Evolutionary conservation across 148 eudicot genomes (phyloP), one percentile per base, ranked within the genome.

Genomic region (Rhododendron simsii): DNA sequence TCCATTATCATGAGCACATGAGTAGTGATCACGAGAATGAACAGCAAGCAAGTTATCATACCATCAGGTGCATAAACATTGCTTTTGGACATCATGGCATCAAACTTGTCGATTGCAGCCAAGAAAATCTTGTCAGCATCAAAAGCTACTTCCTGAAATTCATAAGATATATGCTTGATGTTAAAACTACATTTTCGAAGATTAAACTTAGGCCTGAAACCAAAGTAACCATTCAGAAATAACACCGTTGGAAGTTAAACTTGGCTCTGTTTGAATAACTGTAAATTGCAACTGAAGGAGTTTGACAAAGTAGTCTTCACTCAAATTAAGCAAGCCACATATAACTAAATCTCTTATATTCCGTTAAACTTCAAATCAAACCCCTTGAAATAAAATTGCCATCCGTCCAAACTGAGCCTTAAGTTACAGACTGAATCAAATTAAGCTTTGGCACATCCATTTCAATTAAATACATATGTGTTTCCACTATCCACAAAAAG

Each of bases 71-170:
- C 94, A 89, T 92, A 86, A 78, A 82, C 89, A 82, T 96, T 96
- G 93, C 97, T 92, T 90, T 85, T 94, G 61, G 96, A 92, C 95
- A 96, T 92, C 97, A 96, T 96, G 78, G 99, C 99, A 90, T 96
- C 96, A 85, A 96, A 96, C 89, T 96, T 96, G 86, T 96, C 99
- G 45, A 96, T 96, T 20, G 99, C 96, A 57, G 99, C 99, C 94
- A 95, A 83, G 92, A 92, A 96, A 85, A 96, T 86, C 88, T 91
- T 94, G 95, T 96, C 99, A 81, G 99, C 99, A 93, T 96, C 99
- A 87, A 89, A 87, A 89, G 96, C 96, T 48, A 96, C 93, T 85
- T 89, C 96, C 99, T 96, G 93, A 67, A 91, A 87, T 81, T 87
- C 69, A 33, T 39, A 11, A 78, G 21, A 67, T 30, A 80, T 11